Conservation (phyloP, 2,329 filamentous ascomycete species). For the Drechslerella dactyloides region DNA sequence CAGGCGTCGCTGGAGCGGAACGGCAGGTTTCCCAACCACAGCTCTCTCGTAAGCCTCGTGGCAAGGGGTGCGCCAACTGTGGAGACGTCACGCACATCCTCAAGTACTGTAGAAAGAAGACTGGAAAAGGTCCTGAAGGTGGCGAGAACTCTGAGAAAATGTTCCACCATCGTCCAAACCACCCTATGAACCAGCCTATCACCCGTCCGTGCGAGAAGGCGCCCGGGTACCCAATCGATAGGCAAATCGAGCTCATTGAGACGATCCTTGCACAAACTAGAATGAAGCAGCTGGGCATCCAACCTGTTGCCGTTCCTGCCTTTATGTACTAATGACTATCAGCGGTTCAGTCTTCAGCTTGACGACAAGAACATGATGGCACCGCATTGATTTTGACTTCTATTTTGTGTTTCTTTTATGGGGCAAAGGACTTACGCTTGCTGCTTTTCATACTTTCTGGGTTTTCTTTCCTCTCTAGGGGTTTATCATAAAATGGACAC, state of each 20-base stretch:
- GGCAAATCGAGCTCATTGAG: conserved; percentile 37
- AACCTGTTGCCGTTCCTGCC: not conserved
- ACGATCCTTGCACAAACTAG: conserved; percentile 1
- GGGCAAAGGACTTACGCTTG: too few species aligned
- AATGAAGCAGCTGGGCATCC: not conserved
- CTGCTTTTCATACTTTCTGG: too few species aligned
- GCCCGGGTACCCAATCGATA: conserved; percentile 32
- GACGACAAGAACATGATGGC: too few species aligned
- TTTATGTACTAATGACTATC: too few species aligned
- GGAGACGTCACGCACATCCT: conserved; percentile 12
- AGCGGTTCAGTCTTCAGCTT: too few species aligned
- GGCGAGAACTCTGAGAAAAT: conserved; percentile 3
- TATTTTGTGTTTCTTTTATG: too few species aligned
- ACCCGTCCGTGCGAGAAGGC: conserved; percentile 23
- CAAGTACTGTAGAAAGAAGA: conserved; percentile 28
- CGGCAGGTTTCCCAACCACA: not conserved
- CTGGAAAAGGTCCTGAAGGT: conserved; percentile 11
- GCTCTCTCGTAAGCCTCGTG: conserved; percentile 8
- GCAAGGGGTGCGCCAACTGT: conserved; percentile 23
- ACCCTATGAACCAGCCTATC: conserved; percentile 1
- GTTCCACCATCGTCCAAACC: not conserved
- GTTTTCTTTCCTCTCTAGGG: not conserved
- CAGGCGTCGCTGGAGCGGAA: not conserved
- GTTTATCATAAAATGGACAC: not conserved
- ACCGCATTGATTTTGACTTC: too few species aligned